Percentiles rank a stretch among this genome's conserved stretches.
These are phyloP conservation scores for Cryptosporidium bovis DNA, from an alignment of 169 alveolate species.

Conservation along the genomic window DNA sequence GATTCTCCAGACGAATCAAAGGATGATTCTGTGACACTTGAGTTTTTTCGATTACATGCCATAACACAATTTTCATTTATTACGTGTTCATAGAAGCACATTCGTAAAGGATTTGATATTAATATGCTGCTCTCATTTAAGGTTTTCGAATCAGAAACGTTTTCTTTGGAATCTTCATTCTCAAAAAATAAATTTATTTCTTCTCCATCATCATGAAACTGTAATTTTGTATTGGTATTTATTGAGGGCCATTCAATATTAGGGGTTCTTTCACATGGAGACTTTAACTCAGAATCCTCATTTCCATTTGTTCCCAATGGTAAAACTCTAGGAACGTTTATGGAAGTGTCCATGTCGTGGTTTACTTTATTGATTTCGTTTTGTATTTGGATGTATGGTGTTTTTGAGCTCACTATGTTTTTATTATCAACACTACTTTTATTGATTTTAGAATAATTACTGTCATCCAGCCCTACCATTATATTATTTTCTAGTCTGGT, in stretches of 20 bases:
- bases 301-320: slow-evolving; percentile 45
- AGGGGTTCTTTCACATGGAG: slow-evolving; percentile 68
- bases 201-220: slow-evolving; percentile 60
- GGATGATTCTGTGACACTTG: not conserved
- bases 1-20: slow-evolving; percentile 14
- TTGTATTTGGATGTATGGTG: slow-evolving; percentile 21
- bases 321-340: slow-evolving; percentile 48
- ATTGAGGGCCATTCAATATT: slow-evolving; percentile 67
- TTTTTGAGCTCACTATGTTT: too few species aligned
- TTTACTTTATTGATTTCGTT: slow-evolving; percentile 6
- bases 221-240: slow-evolving; percentile 5
- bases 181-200: slow-evolving; percentile 45
- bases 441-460: not conserved
- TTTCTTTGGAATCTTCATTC: not conserved
- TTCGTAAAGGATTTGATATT: slow-evolving; percentile 33
- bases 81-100: slow-evolving; percentile 60
- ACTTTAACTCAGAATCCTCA: not conserved
- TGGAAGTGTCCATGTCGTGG: not conserved
- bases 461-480: not conserved
- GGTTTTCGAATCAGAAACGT: not conserved
- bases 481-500: slow-evolving; percentile 67
- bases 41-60: slow-evolving; percentile 32
- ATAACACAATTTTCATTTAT: slow-evolving; percentile 39
- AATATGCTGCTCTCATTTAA: not conserved
- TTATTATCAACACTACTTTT: not conserved